phyloP scores from a whole-genome alignment of 192 early-diverging fungal genomes.

The Podila clonocystis region DNA sequence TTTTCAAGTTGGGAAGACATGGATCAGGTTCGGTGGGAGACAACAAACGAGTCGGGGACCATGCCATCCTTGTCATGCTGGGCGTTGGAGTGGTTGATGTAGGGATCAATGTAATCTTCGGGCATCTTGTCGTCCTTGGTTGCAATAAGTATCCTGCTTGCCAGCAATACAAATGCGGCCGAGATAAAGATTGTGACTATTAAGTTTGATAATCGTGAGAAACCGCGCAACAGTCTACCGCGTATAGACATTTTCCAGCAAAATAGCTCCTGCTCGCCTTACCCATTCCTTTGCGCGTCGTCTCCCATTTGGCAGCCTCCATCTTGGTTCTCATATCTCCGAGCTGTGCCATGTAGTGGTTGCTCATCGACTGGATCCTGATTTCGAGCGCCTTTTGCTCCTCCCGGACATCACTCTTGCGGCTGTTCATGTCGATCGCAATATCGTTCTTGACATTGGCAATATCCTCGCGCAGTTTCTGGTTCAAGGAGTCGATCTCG shows the following conservation, averaged over 20 bases:
- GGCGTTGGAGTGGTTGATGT: slow-evolving; percentile 42
- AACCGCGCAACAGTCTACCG: background rate
- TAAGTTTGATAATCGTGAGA: background rate
- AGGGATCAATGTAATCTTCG: slow-evolving; percentile 49
- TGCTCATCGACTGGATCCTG: slow-evolving; percentile 84
- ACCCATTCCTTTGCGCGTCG: slow-evolving; percentile 80
- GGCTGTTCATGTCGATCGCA: slow-evolving; percentile 90
- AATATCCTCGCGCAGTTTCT: slow-evolving; percentile 80
- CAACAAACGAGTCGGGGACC: slow-evolving; percentile 48
- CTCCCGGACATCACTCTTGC: slow-evolving; percentile 83
- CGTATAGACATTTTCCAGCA: too few relatives aligned
- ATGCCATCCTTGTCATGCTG: slow-evolving; percentile 39
- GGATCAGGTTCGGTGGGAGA: slow-evolving; percentile 40
- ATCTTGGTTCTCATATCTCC: slow-evolving; percentile 89
- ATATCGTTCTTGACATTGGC: slow-evolving; percentile 85
- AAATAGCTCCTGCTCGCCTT: slow-evolving; percentile 13
- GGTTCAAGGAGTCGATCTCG: slow-evolving; percentile 81
- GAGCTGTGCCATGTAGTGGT: slow-evolving; percentile 83
- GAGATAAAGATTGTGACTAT: slow-evolving; percentile 47
- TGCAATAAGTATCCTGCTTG: slow-evolving; percentile 48
- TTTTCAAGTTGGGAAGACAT: background rate
- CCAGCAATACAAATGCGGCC: slow-evolving; percentile 35
- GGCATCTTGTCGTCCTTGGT: slow-evolving; percentile 34
- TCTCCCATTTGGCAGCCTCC: slow-evolving; percentile 89
- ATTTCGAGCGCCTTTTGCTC: slow-evolving; percentile 82